Base-by-base conservation (phyloP, 768 basidiomycete genomes). In the Macrolepiota albuminosa region DNA sequence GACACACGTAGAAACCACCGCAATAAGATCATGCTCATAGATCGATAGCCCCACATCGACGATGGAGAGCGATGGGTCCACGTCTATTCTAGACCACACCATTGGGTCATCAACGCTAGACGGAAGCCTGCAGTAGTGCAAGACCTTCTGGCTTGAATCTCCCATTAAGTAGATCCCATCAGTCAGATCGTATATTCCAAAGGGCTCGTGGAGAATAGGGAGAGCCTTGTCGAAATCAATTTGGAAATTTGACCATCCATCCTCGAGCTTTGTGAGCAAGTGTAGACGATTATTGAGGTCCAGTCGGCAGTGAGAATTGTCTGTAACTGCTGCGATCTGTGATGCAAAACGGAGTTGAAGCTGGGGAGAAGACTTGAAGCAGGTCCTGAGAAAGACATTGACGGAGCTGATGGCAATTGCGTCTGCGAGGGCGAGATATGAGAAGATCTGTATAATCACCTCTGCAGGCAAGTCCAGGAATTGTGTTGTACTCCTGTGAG, bases 1-100 rank as follows among this genome's bases (percentile, higher is more conserved):
- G n/a, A 72, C 75, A 24, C 61, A 77, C 78, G 70, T 72, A 16
- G 76, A 76, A 46, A 80, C 65, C 46, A 79, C 60, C 4, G 70
- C 78, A 31, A 80, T 68, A 36, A 81, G 66, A 63, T 81, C 78
- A 55, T 81, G 78, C 60, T 80, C 78, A 26, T 75, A 70, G 2
- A 79, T 61, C 31, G 73, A 72, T 18, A 80, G 61, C 6, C 77
- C 78, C 62, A 81, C 73, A 62, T 81, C 79, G 31, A 81, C 68
- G 54, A 79, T 71, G 14, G 61, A 64, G 18, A 47, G 50, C 37
- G 47, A 49, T 4, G 69, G 61, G 18, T 68, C 66, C 31, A 72
- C 60, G 18, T 65, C 52, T n/a, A 78, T 67, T 33, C 47, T 60
- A 36, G 60, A 67, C 76, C 76, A 78, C 16, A 57, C 61, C 2